These are phyloP conservation scores for Colletotrichum sojae DNA, from an alignment of 2,329 filamentous ascomycete genomes.

Conservation along the genomic window DNA sequence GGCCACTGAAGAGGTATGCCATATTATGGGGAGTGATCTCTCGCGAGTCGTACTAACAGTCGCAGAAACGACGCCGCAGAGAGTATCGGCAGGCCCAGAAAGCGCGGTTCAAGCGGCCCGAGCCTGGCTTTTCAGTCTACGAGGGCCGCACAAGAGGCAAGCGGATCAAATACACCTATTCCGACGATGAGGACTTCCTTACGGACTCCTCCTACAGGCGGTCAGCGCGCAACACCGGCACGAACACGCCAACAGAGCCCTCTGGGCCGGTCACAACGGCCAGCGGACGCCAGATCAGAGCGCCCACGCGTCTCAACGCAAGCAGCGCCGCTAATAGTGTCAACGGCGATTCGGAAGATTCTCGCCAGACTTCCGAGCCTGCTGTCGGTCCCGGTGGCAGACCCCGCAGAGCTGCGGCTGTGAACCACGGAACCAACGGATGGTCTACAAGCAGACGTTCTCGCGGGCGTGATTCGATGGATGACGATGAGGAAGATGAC, in stretches of 20 bases:
- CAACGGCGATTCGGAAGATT: slow-evolving; percentile 59
- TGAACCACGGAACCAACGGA: slow-evolving; percentile 65
- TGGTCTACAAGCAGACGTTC: slow-evolving; percentile 55
- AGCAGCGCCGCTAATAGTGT: slow-evolving; percentile 63
- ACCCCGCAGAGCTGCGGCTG: slow-evolving; percentile 65
- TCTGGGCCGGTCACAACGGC: slow-evolving; percentile 78
- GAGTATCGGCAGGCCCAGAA: slow-evolving; percentile 92
- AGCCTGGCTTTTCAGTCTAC: slow-evolving; percentile 92
- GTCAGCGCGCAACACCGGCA: slow-evolving; percentile 81
- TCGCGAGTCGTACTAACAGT: not conserved
- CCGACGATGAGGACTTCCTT: slow-evolving; percentile 82
- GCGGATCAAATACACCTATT: slow-evolving; percentile 96
- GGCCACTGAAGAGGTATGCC: slow-evolving; percentile 84
- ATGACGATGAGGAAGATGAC: slow-evolving; percentile 69
- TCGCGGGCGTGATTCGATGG: slow-evolving; percentile 62
- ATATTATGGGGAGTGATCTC: not conserved
- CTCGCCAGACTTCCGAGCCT: slow-evolving; percentile 48
- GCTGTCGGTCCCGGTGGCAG: slow-evolving; percentile 61
- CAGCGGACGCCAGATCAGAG: slow-evolving; percentile 87
- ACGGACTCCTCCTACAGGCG: slow-evolving; percentile 76
- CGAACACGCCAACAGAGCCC: slow-evolving; percentile 80
- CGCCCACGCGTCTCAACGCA: slow-evolving; percentile 74
- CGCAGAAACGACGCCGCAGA: slow-evolving; percentile 88
- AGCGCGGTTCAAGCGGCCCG: slow-evolving; percentile 88
- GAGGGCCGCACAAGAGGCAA: slow-evolving; percentile 97